phyloP scores from a whole-genome alignment of 164 flowering plant genomes.

The Chimonanthus praecox region DNA sequence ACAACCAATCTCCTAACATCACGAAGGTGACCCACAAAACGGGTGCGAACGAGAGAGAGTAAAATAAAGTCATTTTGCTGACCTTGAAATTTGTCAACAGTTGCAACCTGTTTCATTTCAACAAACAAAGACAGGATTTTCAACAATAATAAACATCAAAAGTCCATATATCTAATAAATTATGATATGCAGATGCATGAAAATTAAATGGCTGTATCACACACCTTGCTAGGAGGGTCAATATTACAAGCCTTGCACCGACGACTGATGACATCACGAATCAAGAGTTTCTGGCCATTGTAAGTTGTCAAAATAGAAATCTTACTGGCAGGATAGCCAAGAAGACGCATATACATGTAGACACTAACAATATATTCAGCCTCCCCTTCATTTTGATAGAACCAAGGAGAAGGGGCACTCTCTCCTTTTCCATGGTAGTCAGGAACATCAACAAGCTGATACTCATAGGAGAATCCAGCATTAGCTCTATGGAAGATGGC shows the following conservation, averaged over 20 bases:
- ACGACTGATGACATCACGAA: conserved; percentile 87
- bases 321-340: conserved; percentile 92
- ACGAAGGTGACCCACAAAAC: conserved; percentile 97
- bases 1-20: conserved; percentile 97
- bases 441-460: conserved; percentile 91
- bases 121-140: background rate
- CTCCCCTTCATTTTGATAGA: conserved; percentile 97
- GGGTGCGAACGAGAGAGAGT: conserved; percentile 89
- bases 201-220: conserved; percentile 1
- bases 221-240: conserved; percentile 88
- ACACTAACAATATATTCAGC: conserved; percentile 95
- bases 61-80: conserved; percentile 95
- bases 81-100: conserved; percentile 98
- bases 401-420: conserved; percentile 97
- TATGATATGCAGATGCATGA: background rate
- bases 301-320: conserved; percentile 96
- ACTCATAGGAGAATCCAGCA: conserved; percentile 88
- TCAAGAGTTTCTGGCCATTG: conserved; percentile 95
- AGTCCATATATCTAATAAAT: background rate
- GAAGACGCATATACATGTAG: conserved; percentile 85
- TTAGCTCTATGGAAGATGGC: conserved; percentile 72
- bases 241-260: conserved; percentile 73
- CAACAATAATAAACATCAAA: background rate
- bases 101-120: conserved; percentile 55
- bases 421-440: conserved; percentile 92